Conservation (phyloP, 192 early-diverging fungal species). For the Globomyces pollinis-pini region DNA sequence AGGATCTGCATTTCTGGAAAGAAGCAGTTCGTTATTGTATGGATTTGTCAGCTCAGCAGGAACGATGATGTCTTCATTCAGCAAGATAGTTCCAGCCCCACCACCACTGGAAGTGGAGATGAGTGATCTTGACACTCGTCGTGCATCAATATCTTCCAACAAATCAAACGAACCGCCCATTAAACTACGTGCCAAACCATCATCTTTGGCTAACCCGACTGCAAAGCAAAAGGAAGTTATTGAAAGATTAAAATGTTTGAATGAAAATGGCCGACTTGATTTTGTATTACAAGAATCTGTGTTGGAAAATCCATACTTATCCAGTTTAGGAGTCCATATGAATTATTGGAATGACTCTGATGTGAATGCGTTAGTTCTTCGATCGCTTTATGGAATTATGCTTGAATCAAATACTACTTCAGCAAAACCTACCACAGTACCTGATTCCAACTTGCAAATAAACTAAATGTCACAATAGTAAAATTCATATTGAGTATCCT, state of each 20-base stretch:
- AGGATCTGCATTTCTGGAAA: not conserved
- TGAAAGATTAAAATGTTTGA: conserved; percentile 30
- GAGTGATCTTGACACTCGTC: not conserved
- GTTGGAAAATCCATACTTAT: conserved; percentile 63
- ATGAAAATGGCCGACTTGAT: conserved; percentile 54
- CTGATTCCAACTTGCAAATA: too few relatives aligned
- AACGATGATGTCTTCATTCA: not conserved
- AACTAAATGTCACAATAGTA: too few relatives aligned
- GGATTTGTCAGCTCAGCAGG: not conserved
- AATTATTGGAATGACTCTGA: conserved; percentile 63
- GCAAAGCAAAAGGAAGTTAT: conserved; percentile 4
- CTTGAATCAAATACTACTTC: not conserved
- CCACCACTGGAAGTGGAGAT: conserved; percentile 5
- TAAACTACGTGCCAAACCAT: not conserved
- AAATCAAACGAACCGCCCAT: not conserved
- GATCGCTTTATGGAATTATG: conserved; percentile 4
- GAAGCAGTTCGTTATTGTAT: not conserved
- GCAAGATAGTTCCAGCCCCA: not conserved
- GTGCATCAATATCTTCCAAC: not conserved
- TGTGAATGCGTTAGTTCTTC: not conserved
- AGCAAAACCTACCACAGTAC: not conserved
- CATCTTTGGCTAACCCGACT: not conserved
- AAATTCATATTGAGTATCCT: too few relatives aligned
- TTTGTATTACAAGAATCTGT: conserved; percentile 59
- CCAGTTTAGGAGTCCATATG: conserved; percentile 58